These are phyloP conservation scores for Dictyostelium purpureum DNA, from an alignment of 78 protist genomes.

Conservation along the genomic window DNA sequence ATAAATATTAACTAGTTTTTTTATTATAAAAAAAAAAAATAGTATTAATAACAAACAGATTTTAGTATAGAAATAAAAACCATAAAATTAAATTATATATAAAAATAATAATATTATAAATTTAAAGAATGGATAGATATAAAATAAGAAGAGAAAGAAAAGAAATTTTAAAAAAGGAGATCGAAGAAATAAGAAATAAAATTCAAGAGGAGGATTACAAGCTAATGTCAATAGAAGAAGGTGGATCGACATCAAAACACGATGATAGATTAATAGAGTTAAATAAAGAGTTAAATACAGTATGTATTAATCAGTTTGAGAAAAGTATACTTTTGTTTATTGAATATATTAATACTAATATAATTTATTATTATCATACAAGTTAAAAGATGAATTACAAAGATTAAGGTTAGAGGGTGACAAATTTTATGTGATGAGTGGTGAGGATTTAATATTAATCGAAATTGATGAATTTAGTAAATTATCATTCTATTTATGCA, in stretches of 20 bases:
- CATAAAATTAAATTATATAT: neutral
- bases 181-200: slow-evolving; percentile 20
- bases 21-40: too few species aligned
- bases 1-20: too few species aligned
- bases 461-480: slow-evolving; percentile 64
- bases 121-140: slow-evolving; percentile 8
- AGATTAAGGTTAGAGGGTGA: slow-evolving; percentile 60
- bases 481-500: slow-evolving; percentile 51
- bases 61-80: neutral
- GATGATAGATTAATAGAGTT: slow-evolving; percentile 54
- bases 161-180: slow-evolving; percentile 44
- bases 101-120: neutral
- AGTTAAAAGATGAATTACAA: slow-evolving; percentile 55
- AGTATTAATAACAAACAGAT: neutral
- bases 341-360: neutral
- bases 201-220: slow-evolving; percentile 68
- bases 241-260: neutral
- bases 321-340: neutral
- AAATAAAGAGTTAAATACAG: slow-evolving; percentile 45
- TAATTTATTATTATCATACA: neutral
- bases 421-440: slow-evolving; percentile 51
- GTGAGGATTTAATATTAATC: slow-evolving; percentile 33
- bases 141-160: slow-evolving; percentile 60
- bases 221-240: slow-evolving; percentile 1
- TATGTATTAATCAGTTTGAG: slow-evolving; percentile 4